Conservation (phyloP, 495 filamentous ascomycete genomes). For the Trichodelitschia bisporula region DNA sequence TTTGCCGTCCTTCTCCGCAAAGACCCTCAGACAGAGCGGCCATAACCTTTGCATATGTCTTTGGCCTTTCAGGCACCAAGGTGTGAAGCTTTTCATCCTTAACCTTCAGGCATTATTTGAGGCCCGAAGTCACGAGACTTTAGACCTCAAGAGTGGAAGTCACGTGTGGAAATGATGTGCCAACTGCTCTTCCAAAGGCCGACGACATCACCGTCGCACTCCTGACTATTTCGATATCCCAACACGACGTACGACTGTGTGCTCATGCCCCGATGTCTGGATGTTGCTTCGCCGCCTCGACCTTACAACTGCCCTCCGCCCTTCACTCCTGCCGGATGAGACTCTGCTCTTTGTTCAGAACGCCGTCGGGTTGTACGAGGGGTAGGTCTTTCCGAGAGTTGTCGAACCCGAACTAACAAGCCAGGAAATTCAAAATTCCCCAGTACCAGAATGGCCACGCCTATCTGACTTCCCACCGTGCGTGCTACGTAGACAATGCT, state of each 20-base stretch:
- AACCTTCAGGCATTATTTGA: no score
- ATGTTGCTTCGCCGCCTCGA: conserved; percentile 92
- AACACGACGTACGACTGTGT: not conserved
- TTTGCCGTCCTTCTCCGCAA: no score
- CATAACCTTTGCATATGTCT: no score
- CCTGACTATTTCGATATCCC: not conserved
- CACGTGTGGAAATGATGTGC: no score
- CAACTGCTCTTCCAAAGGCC: not conserved
- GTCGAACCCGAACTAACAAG: conserved; percentile 4
- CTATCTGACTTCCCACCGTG: conserved; percentile 83
- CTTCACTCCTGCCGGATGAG: conserved; percentile 74
- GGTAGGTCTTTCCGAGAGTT: conserved; percentile 28
- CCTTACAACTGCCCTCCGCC: conserved; percentile 84
- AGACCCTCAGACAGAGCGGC: no score
- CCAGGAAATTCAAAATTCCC: conserved; percentile 84
- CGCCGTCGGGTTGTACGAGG: conserved; percentile 91
- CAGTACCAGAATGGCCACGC: conserved; percentile 85
- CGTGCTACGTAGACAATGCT: conserved; percentile 80
- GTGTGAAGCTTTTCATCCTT: no score
- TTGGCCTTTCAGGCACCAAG: no score
- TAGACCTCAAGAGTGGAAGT: no score
- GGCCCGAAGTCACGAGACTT: no score
- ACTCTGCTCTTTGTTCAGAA: conserved; percentile 84
- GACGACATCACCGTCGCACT: not conserved
- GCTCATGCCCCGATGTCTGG: conserved; percentile 19